Conservation (phyloP, 768 basidiomycete species). For the Pholiota molesta region DNA sequence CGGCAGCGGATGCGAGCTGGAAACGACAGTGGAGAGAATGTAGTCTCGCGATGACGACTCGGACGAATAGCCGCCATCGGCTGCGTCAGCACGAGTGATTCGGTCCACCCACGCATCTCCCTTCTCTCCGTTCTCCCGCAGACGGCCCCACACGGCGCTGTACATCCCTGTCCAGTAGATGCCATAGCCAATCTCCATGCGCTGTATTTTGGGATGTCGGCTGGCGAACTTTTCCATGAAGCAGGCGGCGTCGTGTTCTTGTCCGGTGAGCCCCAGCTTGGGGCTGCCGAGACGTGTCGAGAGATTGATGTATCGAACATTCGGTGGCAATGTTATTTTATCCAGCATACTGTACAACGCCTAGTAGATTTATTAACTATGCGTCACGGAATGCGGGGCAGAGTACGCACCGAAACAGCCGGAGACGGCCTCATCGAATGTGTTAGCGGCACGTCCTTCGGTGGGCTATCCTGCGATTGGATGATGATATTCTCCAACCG, state of each 20-base stretch:
- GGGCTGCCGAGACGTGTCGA: constrained; percentile 27
- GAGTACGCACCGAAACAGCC: constrained; percentile 21
- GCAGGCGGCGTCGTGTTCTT: constrained; percentile 25
- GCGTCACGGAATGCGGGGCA: not conserved
- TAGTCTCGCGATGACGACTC: constrained; percentile 25
- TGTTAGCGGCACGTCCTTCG: constrained; percentile 17
- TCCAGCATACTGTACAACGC: constrained; percentile 25
- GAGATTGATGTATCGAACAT: constrained; percentile 23
- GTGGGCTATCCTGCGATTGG: constrained; percentile 26
- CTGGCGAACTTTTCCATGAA: constrained; percentile 27
- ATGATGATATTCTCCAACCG: constrained; percentile 20
- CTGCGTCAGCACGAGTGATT: constrained; percentile 5
- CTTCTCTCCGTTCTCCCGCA: constrained; percentile 16
- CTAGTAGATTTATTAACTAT: constrained; percentile 4
- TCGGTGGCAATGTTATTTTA: constrained; percentile 20
- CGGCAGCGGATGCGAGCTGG: constrained; percentile 23
- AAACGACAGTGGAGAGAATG: constrained; percentile 25
- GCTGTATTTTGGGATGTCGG: constrained; percentile 20
- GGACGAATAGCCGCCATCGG: constrained; percentile 17
- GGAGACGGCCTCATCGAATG: constrained; percentile 17
- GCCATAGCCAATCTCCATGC: constrained; percentile 31
- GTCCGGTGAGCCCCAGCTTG: constrained; percentile 22
- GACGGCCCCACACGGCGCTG: constrained; percentile 28
- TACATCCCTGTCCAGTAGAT: constrained; percentile 36
- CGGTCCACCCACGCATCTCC: not conserved